Conservation (phyloP, 257 asterid genomes). For the Forsythia viridissima region DNA sequence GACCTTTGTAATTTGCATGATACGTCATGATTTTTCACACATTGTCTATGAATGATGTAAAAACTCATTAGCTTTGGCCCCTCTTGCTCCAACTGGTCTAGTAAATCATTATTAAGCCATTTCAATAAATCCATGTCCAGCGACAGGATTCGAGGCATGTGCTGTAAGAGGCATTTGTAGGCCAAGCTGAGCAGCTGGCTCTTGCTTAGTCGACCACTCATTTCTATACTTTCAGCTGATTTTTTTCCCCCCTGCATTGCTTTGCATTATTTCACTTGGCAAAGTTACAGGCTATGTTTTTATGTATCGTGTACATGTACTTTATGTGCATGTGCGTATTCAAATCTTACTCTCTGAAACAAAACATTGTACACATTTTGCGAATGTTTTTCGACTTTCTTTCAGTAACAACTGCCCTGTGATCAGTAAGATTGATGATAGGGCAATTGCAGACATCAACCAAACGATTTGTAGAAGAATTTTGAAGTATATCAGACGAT, state of each 20-base stretch:
- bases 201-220: neutral
- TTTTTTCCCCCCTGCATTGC: neutral
- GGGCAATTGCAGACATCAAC: neutral
- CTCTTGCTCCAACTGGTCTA: neutral
- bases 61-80: neutral
- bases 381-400: neutral
- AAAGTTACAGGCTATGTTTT: neutral
- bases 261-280: neutral
- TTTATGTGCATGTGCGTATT: neutral
- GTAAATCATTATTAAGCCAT: neutral
- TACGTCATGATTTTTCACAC: neutral
- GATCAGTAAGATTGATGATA: neutral
- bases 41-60: neutral
- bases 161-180: constrained; percentile 1
- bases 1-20: neutral
- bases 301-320: neutral
- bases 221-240: neutral
- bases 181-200: neutral
- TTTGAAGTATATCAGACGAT: neutral
- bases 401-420: neutral
- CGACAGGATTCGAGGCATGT: neutral
- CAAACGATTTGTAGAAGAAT: neutral
- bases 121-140: neutral
- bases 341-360: neutral
- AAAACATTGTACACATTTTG: neutral